Percentiles rank a stretch among this genome's conserved stretches.
These are phyloP conservation scores for Spergularia azorica DNA, from an alignment of 179 eudicot species.

Conservation along the genomic window DNA sequence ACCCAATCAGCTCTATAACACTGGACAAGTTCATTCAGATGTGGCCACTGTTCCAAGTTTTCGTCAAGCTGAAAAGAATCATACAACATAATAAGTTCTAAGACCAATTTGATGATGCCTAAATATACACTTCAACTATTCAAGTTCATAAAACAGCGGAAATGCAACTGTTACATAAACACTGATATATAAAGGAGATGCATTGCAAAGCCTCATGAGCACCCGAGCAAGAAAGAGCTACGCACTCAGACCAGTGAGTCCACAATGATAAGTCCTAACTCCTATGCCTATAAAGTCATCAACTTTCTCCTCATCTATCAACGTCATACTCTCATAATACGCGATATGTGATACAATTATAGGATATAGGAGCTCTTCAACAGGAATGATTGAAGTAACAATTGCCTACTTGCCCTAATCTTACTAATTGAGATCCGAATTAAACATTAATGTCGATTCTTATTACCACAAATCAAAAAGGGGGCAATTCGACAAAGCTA, in stretches of 20 bases:
- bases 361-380: neutral
- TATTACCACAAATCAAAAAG: neutral
- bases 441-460: neutral
- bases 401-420: no score
- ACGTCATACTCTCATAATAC: no score
- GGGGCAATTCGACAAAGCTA: neutral
- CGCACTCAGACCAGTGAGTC: neutral
- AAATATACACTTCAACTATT: neutral
- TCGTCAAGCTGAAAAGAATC: constrained; percentile 67
- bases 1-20: constrained; percentile 94
- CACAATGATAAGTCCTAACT: neutral
- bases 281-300: neutral
- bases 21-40: constrained; percentile 91
- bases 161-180: no score
- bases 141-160: neutral
- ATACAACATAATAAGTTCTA: constrained; percentile 6
- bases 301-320: neutral
- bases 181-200: no score
- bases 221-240: neutral
- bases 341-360: neutral
- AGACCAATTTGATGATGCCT: neutral
- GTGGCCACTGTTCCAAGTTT: constrained; percentile 99
- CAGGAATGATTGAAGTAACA: neutral
- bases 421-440: neutral
- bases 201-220: neutral